Percentiles rank a stretch among this genome's conserved stretches.
These are phyloP conservation scores for Geotrichum restrictum DNA, from an alignment of 1,139 yeast genomes.

Conservation along the genomic window DNA sequence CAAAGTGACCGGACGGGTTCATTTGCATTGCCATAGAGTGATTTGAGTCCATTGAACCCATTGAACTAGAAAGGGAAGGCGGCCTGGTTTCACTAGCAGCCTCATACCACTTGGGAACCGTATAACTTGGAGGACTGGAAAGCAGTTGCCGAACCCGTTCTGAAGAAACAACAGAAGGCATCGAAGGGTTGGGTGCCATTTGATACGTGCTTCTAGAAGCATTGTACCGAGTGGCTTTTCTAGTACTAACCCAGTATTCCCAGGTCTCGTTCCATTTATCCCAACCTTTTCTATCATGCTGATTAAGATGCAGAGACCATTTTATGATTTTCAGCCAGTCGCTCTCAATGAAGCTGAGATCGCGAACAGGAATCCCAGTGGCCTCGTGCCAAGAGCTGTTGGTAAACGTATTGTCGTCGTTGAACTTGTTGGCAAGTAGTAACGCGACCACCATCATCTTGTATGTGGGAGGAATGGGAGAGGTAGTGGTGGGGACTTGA, in stretches of 20 bases:
- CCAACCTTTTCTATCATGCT: conserved; percentile 39
- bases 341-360: conserved; percentile 64
- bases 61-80: conserved; percentile 12
- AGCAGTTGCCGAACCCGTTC: conserved; percentile 12
- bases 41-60: neutral
- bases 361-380: conserved; percentile 65
- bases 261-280: conserved; percentile 41
- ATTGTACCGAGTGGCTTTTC: conserved; percentile 16
- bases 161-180: neutral
- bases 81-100: conserved; percentile 8
- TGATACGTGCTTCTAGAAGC: conserved; percentile 10
- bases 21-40: neutral
- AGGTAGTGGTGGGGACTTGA: conserved; percentile 28
- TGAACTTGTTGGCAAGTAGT: conserved; percentile 84
- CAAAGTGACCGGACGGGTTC: conserved; percentile 8
- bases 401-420: conserved; percentile 94
- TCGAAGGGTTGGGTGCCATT: conserved; percentile 1
- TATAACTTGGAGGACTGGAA: conserved; percentile 17
- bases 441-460: conserved; percentile 64
- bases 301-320: conserved; percentile 36
- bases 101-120: conserved; percentile 21
- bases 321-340: conserved; percentile 55
- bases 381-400: conserved; percentile 95
- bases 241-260: conserved; percentile 27
- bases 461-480: conserved; percentile 41